These are phyloP conservation scores for Puccinia coronata DNA, from an alignment of 1,284 basidiomycete species.

Conservation along the genomic window DNA sequence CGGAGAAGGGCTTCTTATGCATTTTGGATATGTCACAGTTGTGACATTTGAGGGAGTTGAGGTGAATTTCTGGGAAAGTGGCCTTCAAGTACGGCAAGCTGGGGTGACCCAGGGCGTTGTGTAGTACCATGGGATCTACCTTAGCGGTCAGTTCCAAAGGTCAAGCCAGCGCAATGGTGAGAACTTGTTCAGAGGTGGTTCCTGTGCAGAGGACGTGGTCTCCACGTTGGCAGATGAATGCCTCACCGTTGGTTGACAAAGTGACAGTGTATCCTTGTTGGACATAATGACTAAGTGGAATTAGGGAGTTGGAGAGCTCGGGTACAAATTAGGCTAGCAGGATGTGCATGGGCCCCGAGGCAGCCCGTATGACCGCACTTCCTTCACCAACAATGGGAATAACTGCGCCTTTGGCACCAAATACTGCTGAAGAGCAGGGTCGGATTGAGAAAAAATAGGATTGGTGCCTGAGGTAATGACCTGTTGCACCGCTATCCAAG, in stretches of 20 bases:
- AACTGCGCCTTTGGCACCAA: background rate
- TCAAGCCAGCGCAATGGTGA: background rate
- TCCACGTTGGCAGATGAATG: too few species aligned
- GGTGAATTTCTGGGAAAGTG: background rate
- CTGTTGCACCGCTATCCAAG: conserved; percentile 5
- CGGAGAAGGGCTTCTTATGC: background rate
- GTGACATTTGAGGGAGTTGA: background rate
- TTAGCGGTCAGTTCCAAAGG: background rate
- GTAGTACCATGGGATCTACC: background rate
- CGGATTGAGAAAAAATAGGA: background rate
- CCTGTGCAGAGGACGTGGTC: background rate
- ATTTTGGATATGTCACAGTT: background rate
- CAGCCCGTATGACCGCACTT: background rate
- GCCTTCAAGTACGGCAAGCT: background rate
- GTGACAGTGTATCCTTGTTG: background rate
- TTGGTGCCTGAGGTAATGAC: background rate
- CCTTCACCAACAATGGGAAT: background rate
- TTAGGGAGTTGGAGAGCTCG: background rate
- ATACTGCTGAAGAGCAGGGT: background rate
- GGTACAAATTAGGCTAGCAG: background rate
- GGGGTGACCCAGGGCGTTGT: background rate
- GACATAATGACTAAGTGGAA: background rate
- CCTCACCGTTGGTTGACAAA: background rate
- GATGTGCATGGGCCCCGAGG: background rate
- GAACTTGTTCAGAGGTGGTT: background rate